phyloP scores from a whole-genome alignment of 1,139 yeast species.

The Saccharomycopsis hybrid region DNA sequence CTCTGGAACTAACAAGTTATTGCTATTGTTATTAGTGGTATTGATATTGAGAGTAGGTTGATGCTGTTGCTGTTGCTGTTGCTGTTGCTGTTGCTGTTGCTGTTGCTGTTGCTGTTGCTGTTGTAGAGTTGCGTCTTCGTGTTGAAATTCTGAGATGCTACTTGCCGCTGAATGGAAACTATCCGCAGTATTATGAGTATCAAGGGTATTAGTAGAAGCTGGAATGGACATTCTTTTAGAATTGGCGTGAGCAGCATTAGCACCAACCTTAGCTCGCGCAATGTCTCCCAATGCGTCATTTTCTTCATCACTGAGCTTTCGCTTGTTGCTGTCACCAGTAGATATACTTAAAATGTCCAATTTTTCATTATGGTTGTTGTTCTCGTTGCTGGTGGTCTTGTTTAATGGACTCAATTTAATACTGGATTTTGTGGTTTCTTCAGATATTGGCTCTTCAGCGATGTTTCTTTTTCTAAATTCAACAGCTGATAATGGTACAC shows the following conservation, averaged over 20 bases:
- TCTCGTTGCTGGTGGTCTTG: not conserved
- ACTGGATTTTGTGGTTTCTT: conserved; percentile 6
- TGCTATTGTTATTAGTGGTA: not conserved
- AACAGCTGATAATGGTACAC: not conserved
- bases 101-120: not conserved
- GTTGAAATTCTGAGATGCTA: conserved; percentile 3
- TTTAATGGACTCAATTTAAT: not conserved
- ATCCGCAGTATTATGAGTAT: conserved; percentile 16
- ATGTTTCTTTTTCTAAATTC: not conserved
- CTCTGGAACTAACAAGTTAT: conserved; percentile 2
- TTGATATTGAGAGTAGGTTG: not conserved
- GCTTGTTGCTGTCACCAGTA: not conserved
- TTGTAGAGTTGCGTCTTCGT: not conserved
- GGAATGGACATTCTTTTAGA: conserved; percentile 7
- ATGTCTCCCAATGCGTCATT: too few relatives aligned
- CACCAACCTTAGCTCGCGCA: too few relatives aligned
- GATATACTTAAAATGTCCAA: conserved; percentile 10
- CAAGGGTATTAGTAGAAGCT: conserved; percentile 10
- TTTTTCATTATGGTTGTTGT: conserved; percentile 1
- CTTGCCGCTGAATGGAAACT: conserved; percentile 20
- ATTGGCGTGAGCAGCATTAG: not conserved
- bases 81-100: too few relatives aligned
- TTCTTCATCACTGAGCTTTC: conserved; percentile 11
- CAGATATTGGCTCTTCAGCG: conserved; percentile 12
- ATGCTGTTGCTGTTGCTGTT: too few relatives aligned